Conservation (phyloP, 1,139 yeast genomes). For the Saccharomyces hybrid region DNA sequence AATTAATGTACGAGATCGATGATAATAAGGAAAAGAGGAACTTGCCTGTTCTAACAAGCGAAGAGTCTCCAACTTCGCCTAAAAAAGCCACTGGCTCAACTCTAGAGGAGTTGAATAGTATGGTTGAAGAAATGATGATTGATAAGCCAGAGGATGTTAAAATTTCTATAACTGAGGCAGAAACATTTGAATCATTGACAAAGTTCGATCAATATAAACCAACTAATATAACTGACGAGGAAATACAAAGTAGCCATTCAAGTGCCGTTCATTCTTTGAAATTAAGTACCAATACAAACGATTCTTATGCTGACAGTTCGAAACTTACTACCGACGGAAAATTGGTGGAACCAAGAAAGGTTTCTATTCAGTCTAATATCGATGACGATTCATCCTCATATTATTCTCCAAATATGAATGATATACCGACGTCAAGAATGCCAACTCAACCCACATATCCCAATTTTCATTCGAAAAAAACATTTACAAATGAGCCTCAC, state of each 20-base stretch:
- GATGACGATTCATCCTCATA: neutral
- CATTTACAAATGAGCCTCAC: neutral
- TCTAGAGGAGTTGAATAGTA: conserved; percentile 24
- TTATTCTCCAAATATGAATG: neutral
- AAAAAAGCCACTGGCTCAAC: conserved; percentile 13
- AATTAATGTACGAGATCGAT: conserved; percentile 10
- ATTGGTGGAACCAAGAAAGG: neutral
- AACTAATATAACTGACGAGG: conserved; percentile 8
- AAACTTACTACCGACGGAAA: neutral
- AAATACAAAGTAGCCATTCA: conserved; percentile 13
- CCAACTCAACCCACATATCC: neutral
- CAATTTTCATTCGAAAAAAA: neutral
- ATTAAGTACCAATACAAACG: conserved; percentile 10
- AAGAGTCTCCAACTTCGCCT: neutral
- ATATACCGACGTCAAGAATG: neutral
- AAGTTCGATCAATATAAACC: conserved; percentile 27
- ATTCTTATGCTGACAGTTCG: conserved; percentile 5
- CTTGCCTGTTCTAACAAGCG: neutral
- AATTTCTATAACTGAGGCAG: conserved; percentile 9
- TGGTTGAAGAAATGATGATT: conserved; percentile 33
- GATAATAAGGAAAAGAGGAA: conserved; percentile 3
- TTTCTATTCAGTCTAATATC: neutral
- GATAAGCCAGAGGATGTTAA: conserved; percentile 18
- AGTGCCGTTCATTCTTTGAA: conserved; percentile 21
- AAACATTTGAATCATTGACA: conserved; percentile 23